Percentiles rank a stretch among this genome's conserved stretches.
Evolutionary conservation across 805 yeast species (phyloP).

Genomic region (Myxozyma udenii): DNA sequence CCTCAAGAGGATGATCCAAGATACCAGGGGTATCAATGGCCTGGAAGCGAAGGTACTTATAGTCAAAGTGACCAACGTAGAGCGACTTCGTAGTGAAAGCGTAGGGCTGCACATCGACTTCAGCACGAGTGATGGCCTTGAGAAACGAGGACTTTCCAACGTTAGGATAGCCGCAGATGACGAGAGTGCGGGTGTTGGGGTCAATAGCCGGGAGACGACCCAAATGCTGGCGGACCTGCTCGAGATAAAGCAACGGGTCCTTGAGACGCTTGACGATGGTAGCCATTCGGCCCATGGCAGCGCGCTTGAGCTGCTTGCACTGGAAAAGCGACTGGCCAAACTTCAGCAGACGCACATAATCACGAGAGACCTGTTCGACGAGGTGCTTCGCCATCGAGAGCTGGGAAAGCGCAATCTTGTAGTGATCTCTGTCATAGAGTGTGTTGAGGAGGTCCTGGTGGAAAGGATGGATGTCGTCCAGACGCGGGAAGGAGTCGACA

Average conservation of each 20-base stretch:
- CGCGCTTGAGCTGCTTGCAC: slow-evolving; percentile 97
- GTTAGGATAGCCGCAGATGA: slow-evolving; percentile 98
- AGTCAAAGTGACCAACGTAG: slow-evolving; percentile 98
- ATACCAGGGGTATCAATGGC: slow-evolving; percentile 99
- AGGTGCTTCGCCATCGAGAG: slow-evolving; percentile 89
- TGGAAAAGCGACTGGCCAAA: slow-evolving; percentile 97
- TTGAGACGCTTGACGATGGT: slow-evolving; percentile 92
- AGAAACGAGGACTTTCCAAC: slow-evolving; percentile 98
- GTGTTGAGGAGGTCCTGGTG: slow-evolving; percentile 98
- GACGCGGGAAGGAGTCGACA: slow-evolving; percentile 86
- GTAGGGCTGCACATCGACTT: slow-evolving; percentile 98
- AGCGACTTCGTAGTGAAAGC: slow-evolving; percentile 98
- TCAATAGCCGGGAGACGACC: slow-evolving; percentile 98
- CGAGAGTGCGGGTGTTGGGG: slow-evolving; percentile 95
- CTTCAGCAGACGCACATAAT: slow-evolving; percentile 87
- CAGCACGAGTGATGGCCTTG: slow-evolving; percentile 91
- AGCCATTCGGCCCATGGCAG: slow-evolving; percentile 99
- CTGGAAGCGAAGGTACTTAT: slow-evolving; percentile 94
- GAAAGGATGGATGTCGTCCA: slow-evolving; percentile 97
- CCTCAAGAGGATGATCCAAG: slow-evolving; percentile 97
- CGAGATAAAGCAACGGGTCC: slow-evolving; percentile 88
- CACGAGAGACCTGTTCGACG: slow-evolving; percentile 94
- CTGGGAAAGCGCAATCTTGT: slow-evolving; percentile 93
- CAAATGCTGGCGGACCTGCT: slow-evolving; percentile 98
- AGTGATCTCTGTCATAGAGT: slow-evolving; percentile 94